Base-by-base conservation (phyloP, 805 yeast species). In the Clavispora phyllophila region DNA sequence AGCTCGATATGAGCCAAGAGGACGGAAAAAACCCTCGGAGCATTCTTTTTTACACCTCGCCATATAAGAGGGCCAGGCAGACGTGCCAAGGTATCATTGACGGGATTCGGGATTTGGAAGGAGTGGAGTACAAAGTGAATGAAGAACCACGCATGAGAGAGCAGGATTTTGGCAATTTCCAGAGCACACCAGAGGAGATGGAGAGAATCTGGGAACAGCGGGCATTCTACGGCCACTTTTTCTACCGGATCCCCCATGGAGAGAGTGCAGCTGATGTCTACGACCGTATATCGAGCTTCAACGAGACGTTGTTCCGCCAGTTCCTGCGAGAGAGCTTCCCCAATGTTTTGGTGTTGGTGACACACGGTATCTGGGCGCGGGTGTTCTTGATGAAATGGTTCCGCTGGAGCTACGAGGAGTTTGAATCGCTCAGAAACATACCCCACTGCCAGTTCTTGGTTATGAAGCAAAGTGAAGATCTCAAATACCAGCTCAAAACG, bases 231-330 rank as follows among this genome's bases (percentile, higher is more conserved):
- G 97, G 97, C 0, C 74, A 69, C 50, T 70, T 69, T 56, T 90
- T 90, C 62, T 90, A 85, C 60, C 65, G 97, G 42, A 90, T 90
- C 24, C 96, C 96, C 4, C 81, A 85, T 55, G 97, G 97, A 9
- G 97, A 90, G 62, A 83, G 93, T 54, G 97, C 96, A 0, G 97
- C 97, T 0, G 97, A 90, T 62, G 96, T 90, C 9, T 90, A 81
- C 62, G 96, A 90, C 62, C 71, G 97, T 37, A 84, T 90, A 48
- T 86, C 96, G 2, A 85, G 93, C 13, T 90, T 90, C 61, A 88
- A 88, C 59, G 96, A 88, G 61, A 80, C 95, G 0, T 62, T 90
- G 31, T 87, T 83, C 58, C 72, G 97, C 37, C 93, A 86, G 59
- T 89, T 90, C 56, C 78, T 78, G 46, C 60, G 69, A 36, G 81